Percentiles rank a stretch among this genome's conserved stretches.
Evolutionary conservation across 2,329 filamentous ascomycete genomes (phyloP).

Genomic region (Ciborinia camelliae): DNA sequence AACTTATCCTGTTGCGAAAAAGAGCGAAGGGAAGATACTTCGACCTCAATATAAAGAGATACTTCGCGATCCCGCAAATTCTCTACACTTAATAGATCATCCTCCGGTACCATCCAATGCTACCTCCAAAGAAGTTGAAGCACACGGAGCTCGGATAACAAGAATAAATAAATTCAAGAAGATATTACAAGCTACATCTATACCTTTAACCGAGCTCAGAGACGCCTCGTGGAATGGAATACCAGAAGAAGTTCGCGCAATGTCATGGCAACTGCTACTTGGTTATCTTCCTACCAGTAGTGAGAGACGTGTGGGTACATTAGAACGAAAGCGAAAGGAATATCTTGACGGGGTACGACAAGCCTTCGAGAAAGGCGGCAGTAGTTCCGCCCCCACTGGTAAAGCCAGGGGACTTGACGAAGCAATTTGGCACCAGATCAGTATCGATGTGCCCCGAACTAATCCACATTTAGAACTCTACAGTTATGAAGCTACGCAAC

Average conservation of each 20-base stretch:
- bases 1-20: conserved; percentile 83
- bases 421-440: conserved; percentile 99
- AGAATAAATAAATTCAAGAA: conserved; percentile 99
- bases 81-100: conserved; percentile 89
- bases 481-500: conserved; percentile 91
- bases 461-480: conserved; percentile 96
- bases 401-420: conserved; percentile 75
- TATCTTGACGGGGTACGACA: conserved; percentile 87
- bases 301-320: conserved; percentile 80
- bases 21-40: conserved; percentile 89
- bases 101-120: conserved; percentile 70
- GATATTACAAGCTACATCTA: conserved; percentile 86
- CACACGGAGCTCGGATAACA: conserved; percentile 80
- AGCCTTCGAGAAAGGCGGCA: conserved; percentile 64
- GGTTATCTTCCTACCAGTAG: conserved; percentile 97
- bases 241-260: conserved; percentile 90
- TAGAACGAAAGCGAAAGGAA: conserved; percentile 93
- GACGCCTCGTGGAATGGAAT: conserved; percentile 90
- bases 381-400: conserved; percentile 41
- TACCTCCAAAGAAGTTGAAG: conserved; percentile 77
- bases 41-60: conserved; percentile 98
- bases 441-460: conserved; percentile 93
- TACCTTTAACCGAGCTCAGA: conserved; percentile 79
- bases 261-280: conserved; percentile 97
- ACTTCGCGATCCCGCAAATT: conserved; percentile 82